Conservation (phyloP, 1,284 basidiomycete genomes). For the Leccinum glutinopallens region DNA sequence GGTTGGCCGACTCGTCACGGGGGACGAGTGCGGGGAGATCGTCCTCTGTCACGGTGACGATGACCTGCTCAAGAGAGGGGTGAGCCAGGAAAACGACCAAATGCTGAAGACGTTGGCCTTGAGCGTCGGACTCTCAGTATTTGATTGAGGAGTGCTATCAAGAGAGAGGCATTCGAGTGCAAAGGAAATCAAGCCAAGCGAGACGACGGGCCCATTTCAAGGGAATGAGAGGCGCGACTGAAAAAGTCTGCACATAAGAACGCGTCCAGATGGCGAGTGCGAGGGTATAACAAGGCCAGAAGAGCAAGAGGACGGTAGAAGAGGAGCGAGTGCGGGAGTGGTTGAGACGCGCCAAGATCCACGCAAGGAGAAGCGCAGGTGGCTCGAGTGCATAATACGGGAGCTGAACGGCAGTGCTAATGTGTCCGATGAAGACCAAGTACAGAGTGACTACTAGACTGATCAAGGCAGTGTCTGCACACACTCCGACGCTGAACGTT, state of each 20-base stretch:
- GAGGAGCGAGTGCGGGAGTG: constrained; percentile 80
- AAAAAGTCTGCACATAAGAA: constrained; percentile 41
- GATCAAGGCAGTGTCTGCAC: constrained; percentile 5
- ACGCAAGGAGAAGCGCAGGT: constrained; percentile 48
- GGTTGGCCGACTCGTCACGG: constrained; percentile 71
- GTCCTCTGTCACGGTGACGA: constrained; percentile 52
- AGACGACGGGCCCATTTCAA: constrained; percentile 50
- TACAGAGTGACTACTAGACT: constrained; percentile 44
- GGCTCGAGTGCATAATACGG: constrained; percentile 59
- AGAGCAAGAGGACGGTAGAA: constrained; percentile 78
- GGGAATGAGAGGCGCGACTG: constrained; percentile 40
- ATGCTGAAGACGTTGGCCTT: constrained; percentile 84
- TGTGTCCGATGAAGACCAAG: constrained; percentile 38
- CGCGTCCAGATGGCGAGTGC: constrained; percentile 62
- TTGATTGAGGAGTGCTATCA: constrained; percentile 53
- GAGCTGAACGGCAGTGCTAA: constrained; percentile 45
- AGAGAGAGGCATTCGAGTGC: constrained; percentile 74
- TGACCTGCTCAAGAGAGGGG: constrained; percentile 63
- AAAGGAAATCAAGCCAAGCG: constrained; percentile 61
- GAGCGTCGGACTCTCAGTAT: constrained; percentile 70
- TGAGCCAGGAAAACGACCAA: constrained; percentile 83
- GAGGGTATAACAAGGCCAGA: constrained; percentile 77
- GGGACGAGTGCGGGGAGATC: constrained; percentile 73
- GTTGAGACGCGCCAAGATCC: constrained; percentile 62
- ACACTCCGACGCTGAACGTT: too few relatives aligned